A percentile compares a stretch with the other conserved stretches of the same genome.
phyloP scores from a whole-genome alignment of 148 eudicot species.

The Arctostaphylos glauca region DNA sequence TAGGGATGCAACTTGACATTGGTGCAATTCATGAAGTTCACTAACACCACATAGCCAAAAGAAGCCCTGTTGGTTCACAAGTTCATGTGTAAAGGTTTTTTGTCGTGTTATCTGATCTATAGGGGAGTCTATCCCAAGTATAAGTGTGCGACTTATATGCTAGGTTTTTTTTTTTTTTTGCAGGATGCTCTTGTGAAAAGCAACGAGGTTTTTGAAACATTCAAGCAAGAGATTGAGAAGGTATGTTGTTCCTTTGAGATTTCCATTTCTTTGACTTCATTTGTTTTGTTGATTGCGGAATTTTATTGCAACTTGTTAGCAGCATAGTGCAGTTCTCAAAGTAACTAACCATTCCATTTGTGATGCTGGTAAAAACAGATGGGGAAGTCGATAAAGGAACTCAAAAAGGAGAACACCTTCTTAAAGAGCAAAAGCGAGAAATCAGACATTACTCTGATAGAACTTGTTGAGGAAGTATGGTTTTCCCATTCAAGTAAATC shows the following conservation, averaged over 20 bases:
- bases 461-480: conserved; percentile 89
- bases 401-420: conserved; percentile 80
- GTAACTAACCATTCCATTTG: conserved; percentile 13
- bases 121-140: neutral
- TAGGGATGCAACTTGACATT: neutral
- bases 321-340: conserved; percentile 16
- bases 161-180: conserved; percentile 11
- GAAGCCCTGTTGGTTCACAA: neutral
- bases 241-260: conserved; percentile 31
- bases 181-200: conserved; percentile 97
- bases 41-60: neutral
- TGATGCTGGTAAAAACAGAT: conserved; percentile 50
- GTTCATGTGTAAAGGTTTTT: neutral
- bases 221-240: conserved; percentile 96
- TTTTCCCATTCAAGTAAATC: neutral
- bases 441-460: conserved; percentile 77
- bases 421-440: conserved; percentile 87
- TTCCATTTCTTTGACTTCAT: neutral
- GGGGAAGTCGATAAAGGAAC: conserved; percentile 83
- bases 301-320: neutral
- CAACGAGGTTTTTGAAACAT: conserved; percentile 95
- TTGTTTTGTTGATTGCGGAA: neutral
- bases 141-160: neutral
- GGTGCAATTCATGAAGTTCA: conserved; percentile 1
- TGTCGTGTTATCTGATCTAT: neutral